phyloP scores from a whole-genome alignment of 768 basidiomycete genomes.

The Cyclocybe cylindracea region DNA sequence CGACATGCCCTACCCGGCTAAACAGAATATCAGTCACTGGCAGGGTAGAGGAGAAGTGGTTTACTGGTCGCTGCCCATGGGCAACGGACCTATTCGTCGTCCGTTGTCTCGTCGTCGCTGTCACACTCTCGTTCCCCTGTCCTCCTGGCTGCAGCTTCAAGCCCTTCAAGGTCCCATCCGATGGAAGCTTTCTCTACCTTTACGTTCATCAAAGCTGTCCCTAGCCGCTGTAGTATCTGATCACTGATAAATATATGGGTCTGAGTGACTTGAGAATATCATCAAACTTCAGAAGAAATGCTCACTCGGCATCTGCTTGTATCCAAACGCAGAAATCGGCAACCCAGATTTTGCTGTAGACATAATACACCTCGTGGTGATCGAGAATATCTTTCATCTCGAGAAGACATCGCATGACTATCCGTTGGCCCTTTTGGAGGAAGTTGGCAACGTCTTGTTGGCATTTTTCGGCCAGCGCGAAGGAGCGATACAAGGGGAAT shows the following conservation, averaged over 20 bases:
- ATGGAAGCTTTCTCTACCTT: conserved; percentile 53
- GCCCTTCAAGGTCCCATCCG: conserved; percentile 70
- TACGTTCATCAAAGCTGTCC: conserved; percentile 37
- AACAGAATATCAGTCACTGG: neutral
- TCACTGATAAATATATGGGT: conserved; percentile 46
- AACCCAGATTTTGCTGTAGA: conserved; percentile 87
- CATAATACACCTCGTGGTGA: conserved; percentile 83
- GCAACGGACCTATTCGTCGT: conserved; percentile 2
- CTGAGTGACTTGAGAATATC: neutral
- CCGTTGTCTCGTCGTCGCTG: conserved; percentile 64
- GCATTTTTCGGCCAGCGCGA: conserved; percentile 70
- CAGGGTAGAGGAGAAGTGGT: neutral
- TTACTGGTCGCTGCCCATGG: neutral
- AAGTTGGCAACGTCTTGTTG: conserved; percentile 59
- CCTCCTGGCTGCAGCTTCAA: conserved; percentile 58
- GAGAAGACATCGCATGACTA: conserved; percentile 64
- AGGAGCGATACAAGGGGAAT: conserved; percentile 83
- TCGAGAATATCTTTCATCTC: conserved; percentile 76
- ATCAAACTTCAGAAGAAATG: conserved; percentile 1
- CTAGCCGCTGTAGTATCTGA: conserved; percentile 48
- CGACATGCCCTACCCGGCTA: too few relatives aligned
- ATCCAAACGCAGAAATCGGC: conserved; percentile 87
- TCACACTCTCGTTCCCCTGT: conserved; percentile 46
- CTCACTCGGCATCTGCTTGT: conserved; percentile 69
- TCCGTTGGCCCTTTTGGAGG: conserved; percentile 61